Evolutionary conservation across 495 filamentous ascomycete genomes (phyloP), one percentile per base, ranked within the genome.

Genomic region (Penicillium diatomitis): DNA sequence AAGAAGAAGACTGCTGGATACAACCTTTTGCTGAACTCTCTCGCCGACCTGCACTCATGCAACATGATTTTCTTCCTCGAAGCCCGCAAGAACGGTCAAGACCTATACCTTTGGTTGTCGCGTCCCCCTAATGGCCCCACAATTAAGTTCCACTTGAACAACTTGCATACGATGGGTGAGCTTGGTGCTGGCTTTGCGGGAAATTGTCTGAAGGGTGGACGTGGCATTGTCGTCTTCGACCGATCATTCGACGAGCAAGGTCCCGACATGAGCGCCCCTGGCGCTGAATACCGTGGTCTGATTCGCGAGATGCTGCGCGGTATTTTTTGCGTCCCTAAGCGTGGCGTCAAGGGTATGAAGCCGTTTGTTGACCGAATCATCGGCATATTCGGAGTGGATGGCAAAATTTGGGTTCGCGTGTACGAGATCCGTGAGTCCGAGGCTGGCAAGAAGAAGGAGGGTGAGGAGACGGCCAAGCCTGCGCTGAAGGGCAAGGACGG

Each of bases 31-130:
- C 79, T 99, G 6, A 97, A 97, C 72, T 91, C 95, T 64, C 82
- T 97, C 10, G 92, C 92, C 36, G 91, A 99, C 56, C 80, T 99
- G 12, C 95, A 96, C 76, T 97, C 96, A 56, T 96, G 91, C 81
- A 99, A 99, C 71, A 92, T 96, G 67, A 83, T 97, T 44, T 77
- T 95, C 52, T 99, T 95, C 71, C 92, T 96, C 64, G 92, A 98
- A 71, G 92, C 90, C 46, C 75, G 89, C 52, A 98, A 97, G 69
- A 70, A 67, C 35, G 88, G 87, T 35, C 84, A 94, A 65, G 92
- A 97, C 75, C 70, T 94, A 33, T 98, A 96, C 64, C 76, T 91
- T 39, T 96, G 91, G 91, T 78, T 96, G 62, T 80, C 85, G 67
- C 94, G 94, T 61, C 84, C 89, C 3, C 92, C 92, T 6, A 99